Conservation (phyloP, 2,329 filamentous ascomycete species). For the Tolypocladium tundrense region DNA sequence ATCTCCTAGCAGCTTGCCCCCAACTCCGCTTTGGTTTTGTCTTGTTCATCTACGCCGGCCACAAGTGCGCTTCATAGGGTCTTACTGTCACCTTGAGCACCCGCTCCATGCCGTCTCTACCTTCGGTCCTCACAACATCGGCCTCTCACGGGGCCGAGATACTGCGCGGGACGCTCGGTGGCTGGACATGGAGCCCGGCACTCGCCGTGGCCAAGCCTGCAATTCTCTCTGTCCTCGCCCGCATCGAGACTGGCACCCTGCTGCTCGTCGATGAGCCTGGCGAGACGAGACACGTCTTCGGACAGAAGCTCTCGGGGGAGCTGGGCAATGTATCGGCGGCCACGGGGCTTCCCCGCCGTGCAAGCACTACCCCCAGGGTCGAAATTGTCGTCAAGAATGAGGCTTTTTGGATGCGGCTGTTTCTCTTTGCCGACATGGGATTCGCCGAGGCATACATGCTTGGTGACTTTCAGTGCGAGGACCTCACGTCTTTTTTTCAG, state of each 20-base stretch:
- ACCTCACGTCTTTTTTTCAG: constrained; percentile 59
- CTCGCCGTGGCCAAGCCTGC: constrained; percentile 34
- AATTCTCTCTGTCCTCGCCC: constrained; percentile 33
- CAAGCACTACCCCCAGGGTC: constrained; percentile 28
- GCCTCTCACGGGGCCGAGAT: constrained; percentile 28
- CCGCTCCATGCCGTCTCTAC: constrained; percentile 20
- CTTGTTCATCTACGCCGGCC: not conserved
- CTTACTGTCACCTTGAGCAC: constrained; percentile 2
- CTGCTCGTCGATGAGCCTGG: constrained; percentile 36
- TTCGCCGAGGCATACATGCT: constrained; percentile 67
- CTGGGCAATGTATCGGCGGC: constrained; percentile 23
- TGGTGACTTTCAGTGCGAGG: constrained; percentile 55
- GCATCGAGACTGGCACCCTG: constrained; percentile 37
- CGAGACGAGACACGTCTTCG: constrained; percentile 30
- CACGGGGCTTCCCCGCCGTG: constrained; percentile 21
- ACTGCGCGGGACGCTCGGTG: constrained; percentile 30
- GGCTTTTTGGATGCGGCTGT: constrained; percentile 59
- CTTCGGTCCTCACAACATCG: constrained; percentile 25
- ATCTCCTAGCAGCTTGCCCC: not conserved
- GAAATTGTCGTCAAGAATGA: constrained; percentile 54
- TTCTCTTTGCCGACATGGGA: constrained; percentile 65
- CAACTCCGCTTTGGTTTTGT: not conserved
- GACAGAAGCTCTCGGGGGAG: constrained; percentile 31
- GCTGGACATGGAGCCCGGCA: constrained; percentile 36
- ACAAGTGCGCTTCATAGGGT: not conserved